These are phyloP conservation scores for Verbena officinalis DNA, from an alignment of 257 asterid genomes.

Conservation along the genomic window DNA sequence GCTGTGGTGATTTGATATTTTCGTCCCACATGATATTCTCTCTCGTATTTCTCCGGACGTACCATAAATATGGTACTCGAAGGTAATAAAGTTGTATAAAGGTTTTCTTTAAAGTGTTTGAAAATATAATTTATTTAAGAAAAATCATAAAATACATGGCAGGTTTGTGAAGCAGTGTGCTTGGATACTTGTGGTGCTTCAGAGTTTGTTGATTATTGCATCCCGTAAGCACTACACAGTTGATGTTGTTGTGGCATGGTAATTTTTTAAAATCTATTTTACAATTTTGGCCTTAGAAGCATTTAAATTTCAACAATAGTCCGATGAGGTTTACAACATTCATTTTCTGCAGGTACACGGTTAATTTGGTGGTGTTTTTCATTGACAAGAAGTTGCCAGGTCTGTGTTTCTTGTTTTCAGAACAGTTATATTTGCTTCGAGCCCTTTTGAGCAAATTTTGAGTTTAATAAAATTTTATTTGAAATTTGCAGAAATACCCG, in stretches of 20 bases:
- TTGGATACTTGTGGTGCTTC: slow-evolving; percentile 72
- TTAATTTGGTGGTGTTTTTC: slow-evolving; percentile 83
- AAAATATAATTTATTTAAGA: too few species aligned
- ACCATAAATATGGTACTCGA: slow-evolving; percentile 73
- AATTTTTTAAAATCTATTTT: slow-evolving; percentile 11
- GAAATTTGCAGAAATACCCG: slow-evolving; percentile 64
- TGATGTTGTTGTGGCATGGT: slow-evolving; percentile 96
- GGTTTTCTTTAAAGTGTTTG: too few species aligned
- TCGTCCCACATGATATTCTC: slow-evolving; percentile 99
- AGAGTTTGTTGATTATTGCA: slow-evolving; percentile 89
- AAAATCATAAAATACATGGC: slow-evolving; percentile 12
- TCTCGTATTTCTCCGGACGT: slow-evolving; percentile 84
- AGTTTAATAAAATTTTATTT: slow-evolving; percentile 30
- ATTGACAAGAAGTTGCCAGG: slow-evolving; percentile 87
- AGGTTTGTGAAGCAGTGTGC: slow-evolving; percentile 76
- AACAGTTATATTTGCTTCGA: neutral
- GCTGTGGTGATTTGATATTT: slow-evolving; percentile 99
- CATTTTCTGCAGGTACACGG: slow-evolving; percentile 70
- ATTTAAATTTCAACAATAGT: neutral
- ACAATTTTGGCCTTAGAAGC: neutral
- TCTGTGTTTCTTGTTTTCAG: slow-evolving; percentile 27
- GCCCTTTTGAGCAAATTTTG: neutral
- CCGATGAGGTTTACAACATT: slow-evolving; percentile 5
- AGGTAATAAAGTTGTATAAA: slow-evolving; percentile 57
- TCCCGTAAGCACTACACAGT: slow-evolving; percentile 97